Evolutionary conservation across 1,284 basidiomycete genomes (phyloP), one percentile per base, ranked within the genome.

Genomic region (Chiua sp.): DNA sequence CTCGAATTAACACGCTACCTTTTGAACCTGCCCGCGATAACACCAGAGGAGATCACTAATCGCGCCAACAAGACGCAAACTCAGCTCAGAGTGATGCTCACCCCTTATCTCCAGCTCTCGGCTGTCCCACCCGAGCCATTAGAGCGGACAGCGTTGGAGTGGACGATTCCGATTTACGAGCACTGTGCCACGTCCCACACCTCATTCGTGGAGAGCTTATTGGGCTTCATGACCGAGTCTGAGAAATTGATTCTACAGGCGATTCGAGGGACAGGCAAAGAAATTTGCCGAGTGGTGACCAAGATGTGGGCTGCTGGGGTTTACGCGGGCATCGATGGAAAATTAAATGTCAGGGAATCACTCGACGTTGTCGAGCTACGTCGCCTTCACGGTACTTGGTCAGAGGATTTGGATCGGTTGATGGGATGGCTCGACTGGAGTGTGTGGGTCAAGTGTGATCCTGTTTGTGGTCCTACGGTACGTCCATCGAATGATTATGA

Each of bases 211-310:
- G 51, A 64, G 2, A 53, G 54, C 16, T 54, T 64, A 30, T 53
- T 39, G 0, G 16, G 46, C 2, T 47, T 47, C 0, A 64, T 82
- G 61, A 79, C 79, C 4, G 51, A 54, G 3, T 77, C 77, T 3
- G 80, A 82, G 55, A 62, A 30, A n/a, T 49, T 76, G 4, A 64
- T 82, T 37, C 66, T 76, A 35, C 49, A 56, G 15, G 68, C 79
- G 2, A 63, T 77, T 7, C 71, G 75, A 35, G 74, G 69, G 1
- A 77, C 75, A 0, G 70, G 61, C 11, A 72, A 69, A 23, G 81
- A 83, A 65, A 80, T 82, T 23, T 85, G 82, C 63, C 74, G 81
- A 1, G 72, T 79, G 7, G 50, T 80, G 32, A 77, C 77, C 2
- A 71, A 69, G 32, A 70, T 83, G 62, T 85, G 82, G 82, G 72